A percentile compares a stretch with the other conserved stretches of the same genome.
phyloP scores from a whole-genome alignment of 2,329 filamentous ascomycete species.

The Sporothrix globosa region DNA sequence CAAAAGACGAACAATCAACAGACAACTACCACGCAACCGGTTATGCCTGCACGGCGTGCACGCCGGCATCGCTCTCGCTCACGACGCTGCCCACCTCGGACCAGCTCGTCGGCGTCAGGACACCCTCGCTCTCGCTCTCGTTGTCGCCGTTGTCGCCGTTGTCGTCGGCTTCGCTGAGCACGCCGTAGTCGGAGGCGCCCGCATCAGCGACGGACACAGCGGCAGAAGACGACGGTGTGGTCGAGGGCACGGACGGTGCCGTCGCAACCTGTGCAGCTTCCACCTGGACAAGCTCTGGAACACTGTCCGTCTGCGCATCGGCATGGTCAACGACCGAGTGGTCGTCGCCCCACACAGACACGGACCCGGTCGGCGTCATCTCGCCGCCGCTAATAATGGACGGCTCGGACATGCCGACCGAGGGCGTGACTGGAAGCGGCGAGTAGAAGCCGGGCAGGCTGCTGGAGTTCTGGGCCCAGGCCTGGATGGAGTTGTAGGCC shows the following conservation, averaged over 20 bases:
- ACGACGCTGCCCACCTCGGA: constrained; percentile 66
- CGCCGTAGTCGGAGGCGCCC: constrained; percentile 49
- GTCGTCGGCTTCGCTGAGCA: constrained; percentile 60
- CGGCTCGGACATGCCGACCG: constrained; percentile 55
- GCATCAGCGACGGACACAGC: constrained; percentile 35
- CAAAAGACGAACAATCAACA: background rate
- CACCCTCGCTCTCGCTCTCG: constrained; percentile 61
- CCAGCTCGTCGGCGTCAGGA: constrained; percentile 65
- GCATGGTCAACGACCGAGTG: constrained; percentile 14
- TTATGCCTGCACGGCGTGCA: constrained; percentile 22
- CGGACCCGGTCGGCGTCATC: constrained; percentile 62
- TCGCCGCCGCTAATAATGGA: constrained; percentile 54
- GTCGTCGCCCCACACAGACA: constrained; percentile 52
- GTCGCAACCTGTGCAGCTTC: background rate
- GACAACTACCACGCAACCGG: background rate
- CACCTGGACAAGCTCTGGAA: background rate
- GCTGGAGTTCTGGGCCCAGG: constrained; percentile 61
- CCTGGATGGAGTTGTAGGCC: constrained; percentile 64
- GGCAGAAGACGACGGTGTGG: background rate
- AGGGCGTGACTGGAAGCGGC: constrained; percentile 58
- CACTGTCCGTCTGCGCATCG: background rate
- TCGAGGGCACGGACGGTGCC: constrained; percentile 2
- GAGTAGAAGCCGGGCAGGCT: constrained; percentile 60
- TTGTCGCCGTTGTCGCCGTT: constrained; percentile 43
- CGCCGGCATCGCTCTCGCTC: constrained; percentile 57